phyloP scores from a whole-genome alignment of 768 basidiomycete species.

The Agrocybe pediades region DNA sequence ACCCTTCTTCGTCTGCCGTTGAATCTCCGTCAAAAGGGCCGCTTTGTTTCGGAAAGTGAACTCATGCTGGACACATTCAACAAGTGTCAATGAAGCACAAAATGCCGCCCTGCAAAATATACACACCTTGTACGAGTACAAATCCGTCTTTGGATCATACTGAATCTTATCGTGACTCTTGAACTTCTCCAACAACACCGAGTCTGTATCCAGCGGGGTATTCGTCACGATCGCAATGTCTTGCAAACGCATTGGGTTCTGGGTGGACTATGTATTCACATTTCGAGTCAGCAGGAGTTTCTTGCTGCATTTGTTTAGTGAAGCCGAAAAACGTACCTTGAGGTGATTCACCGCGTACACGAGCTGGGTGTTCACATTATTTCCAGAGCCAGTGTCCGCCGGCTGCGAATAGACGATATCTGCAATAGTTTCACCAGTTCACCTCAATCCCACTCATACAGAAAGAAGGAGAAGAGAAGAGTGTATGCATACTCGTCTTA shows the following conservation, averaged over 20 bases:
- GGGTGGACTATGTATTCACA: constrained; percentile 48
- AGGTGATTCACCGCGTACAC: constrained; percentile 83
- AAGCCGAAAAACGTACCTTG: constrained; percentile 50
- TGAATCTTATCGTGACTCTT: constrained; percentile 76
- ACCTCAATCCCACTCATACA: background rate
- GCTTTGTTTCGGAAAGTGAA: constrained; percentile 85
- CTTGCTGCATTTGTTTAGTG: too few species aligned
- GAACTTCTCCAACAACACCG: constrained; percentile 76
- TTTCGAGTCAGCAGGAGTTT: constrained; percentile 5
- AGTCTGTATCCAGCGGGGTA: constrained; percentile 75
- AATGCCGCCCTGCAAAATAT: too few species aligned
- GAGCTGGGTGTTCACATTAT: constrained; percentile 84
- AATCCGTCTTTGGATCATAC: constrained; percentile 80
- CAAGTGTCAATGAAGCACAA: too few species aligned
- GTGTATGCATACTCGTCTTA: constrained; percentile 56
- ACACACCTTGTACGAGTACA: constrained; percentile 83
- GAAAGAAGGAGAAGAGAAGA: constrained; percentile 3
- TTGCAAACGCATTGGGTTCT: constrained; percentile 83
- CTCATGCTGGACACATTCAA: constrained; percentile 60
- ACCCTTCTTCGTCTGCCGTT: constrained; percentile 80
- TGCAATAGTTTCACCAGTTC: constrained; percentile 24
- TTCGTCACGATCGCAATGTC: constrained; percentile 83
- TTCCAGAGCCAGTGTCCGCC: constrained; percentile 79
- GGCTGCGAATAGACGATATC: constrained; percentile 87
- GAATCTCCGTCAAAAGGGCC: constrained; percentile 82